Base-by-base conservation (phyloP, 1,284 basidiomycete genomes). In the Tilletiopsis washingtonensis region DNA sequence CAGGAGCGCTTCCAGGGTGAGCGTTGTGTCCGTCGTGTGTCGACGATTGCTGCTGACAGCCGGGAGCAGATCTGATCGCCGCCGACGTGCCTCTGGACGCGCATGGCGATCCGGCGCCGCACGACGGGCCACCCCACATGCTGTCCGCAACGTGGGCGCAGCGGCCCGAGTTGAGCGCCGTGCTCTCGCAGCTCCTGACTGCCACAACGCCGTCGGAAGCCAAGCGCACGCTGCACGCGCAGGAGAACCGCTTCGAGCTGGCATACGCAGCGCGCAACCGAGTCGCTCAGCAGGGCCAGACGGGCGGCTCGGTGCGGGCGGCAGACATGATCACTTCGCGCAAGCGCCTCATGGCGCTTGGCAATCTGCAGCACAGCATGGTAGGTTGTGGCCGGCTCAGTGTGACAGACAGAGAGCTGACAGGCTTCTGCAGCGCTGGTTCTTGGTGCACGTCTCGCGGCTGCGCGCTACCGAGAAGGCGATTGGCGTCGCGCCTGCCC, bases 1-100 rank as follows among this genome's bases (percentile, higher is more conserved):
- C 89, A 85, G 60, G 84, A 90, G 64, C 80, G 84, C 25, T 97
- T 89, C 75, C 84, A 88, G 61, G 81, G 80, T n/a, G n/a, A n/a
- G n/a, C n/a, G 14, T n/a, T n/a, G n/a, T n/a, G n/a, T n/a, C n/a
- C n/a, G n/a, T n/a, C n/a, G n/a, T n/a, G n/a, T n/a, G n/a, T n/a
- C n/a, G n/a, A n/a, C n/a, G n/a, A n/a, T n/a, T n/a, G n/a, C n/a
- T n/a, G n/a, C n/a, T n/a, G n/a, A n/a, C n/a, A n/a, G n/a, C n/a
- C n/a, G n/a, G n/a, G n/a, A n/a, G n/a, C n/a, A n/a, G n/a, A n/a
- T n/a, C 25, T 42, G 15, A 24, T 27, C 21, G 21, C 17, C 39
- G 12, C 19, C 19, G 39, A 40, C 17, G n/a, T n/a, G n/a, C n/a
- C n/a, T n/a, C n/a, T n/a, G n/a, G n/a, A n/a, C 7, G 40, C 23